A percentile compares a stretch with the other conserved stretches of the same genome.
Conservation (phyloP, 306 rosid species). For the Purshia tridentata region DNA sequence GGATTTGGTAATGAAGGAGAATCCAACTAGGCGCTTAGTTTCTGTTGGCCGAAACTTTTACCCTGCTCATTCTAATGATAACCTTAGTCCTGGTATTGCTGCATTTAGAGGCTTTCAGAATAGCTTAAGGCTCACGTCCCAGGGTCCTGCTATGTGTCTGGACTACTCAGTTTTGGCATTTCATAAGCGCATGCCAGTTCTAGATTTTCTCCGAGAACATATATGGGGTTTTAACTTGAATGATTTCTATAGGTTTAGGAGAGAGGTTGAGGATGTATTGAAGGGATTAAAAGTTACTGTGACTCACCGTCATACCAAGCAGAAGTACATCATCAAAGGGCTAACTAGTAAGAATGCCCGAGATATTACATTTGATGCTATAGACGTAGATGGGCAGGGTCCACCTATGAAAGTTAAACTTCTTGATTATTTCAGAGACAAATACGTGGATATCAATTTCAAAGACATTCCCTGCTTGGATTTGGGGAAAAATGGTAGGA, state of each 20-base stretch:
- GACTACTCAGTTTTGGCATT: slow-evolving; percentile 79
- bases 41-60: slow-evolving; percentile 56
- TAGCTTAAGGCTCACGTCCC: slow-evolving; percentile 57
- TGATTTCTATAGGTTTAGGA: slow-evolving; percentile 37
- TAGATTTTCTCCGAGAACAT: slow-evolving; percentile 48
- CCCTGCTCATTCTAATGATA: slow-evolving; percentile 43
- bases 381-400: slow-evolving; percentile 35
- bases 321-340: slow-evolving; percentile 44
- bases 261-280: slow-evolving; percentile 34
- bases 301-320: slow-evolving; percentile 60
- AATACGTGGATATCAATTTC: slow-evolving; percentile 46
- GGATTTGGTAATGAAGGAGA: slow-evolving; percentile 77
- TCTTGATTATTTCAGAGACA: slow-evolving; percentile 52
- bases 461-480: slow-evolving; percentile 71
- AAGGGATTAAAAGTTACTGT: slow-evolving; percentile 57
- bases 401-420: slow-evolving; percentile 36
- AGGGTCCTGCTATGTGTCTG: slow-evolving; percentile 61
- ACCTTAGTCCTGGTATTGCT: slow-evolving; percentile 49
- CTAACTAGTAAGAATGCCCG: slow-evolving; percentile 39
- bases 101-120: slow-evolving; percentile 61
- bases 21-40: slow-evolving; percentile 51
- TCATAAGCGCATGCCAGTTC: slow-evolving; percentile 47
- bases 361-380: slow-evolving; percentile 42
- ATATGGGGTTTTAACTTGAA: slow-evolving; percentile 35
- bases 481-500: slow-evolving; percentile 53